phyloP scores from a whole-genome alignment of 495 filamentous ascomycete genomes.

The Lichina pygmaea region DNA sequence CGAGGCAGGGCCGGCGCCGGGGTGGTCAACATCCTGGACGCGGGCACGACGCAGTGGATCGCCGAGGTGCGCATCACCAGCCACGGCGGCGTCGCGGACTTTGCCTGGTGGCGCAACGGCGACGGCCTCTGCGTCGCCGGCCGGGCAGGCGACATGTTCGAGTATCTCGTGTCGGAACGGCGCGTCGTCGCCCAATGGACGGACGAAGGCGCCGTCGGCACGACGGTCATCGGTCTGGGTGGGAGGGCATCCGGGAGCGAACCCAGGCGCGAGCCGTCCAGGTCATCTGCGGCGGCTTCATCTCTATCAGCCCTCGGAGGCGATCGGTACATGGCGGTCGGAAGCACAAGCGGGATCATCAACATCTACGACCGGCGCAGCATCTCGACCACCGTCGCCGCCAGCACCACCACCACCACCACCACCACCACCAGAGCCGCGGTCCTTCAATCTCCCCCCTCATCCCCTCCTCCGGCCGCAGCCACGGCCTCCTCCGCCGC shows the following conservation, averaged over 20 bases:
- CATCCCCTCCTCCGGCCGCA: too few relatives aligned
- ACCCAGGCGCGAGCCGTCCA: constrained; percentile 14
- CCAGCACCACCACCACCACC: background rate
- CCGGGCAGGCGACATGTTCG: constrained; percentile 77
- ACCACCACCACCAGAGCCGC: background rate
- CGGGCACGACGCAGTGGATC: constrained; percentile 67
- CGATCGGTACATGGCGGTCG: constrained; percentile 70
- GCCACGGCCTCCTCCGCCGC: constrained; percentile 6
- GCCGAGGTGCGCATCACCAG: constrained; percentile 61
- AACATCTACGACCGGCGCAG: constrained; percentile 72
- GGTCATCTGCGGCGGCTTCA: too few relatives aligned
- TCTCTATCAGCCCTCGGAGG: constrained; percentile 27
- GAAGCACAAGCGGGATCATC: constrained; percentile 58
- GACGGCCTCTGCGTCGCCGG: constrained; percentile 49
- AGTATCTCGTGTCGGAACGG: constrained; percentile 43
- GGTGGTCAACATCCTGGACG: constrained; percentile 60
- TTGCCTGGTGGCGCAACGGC: constrained; percentile 74
- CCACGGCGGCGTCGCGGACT: constrained; percentile 59
- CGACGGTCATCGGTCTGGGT: constrained; percentile 53
- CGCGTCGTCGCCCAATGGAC: constrained; percentile 56
- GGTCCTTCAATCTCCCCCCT: too few relatives aligned
- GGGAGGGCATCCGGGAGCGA: constrained; percentile 16
- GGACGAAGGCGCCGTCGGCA: constrained; percentile 75
- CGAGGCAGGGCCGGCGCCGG: constrained; percentile 53
- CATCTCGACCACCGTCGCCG: constrained; percentile 18